Evolutionary conservation across 257 asterid species (phyloP).

Genomic region (Solanum tarapatanum): DNA sequence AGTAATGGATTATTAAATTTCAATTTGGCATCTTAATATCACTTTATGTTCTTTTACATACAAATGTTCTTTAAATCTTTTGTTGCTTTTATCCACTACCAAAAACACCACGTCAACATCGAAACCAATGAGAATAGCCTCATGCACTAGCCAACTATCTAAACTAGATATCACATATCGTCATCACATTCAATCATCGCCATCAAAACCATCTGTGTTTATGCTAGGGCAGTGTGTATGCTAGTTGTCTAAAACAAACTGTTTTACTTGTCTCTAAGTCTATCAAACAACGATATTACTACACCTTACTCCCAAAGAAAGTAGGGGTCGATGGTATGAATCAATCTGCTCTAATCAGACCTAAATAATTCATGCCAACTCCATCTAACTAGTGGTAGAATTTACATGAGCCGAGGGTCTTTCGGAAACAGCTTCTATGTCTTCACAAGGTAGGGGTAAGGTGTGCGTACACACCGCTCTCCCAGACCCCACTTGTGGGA

Average conservation of each 20-base stretch:
- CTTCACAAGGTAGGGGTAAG: not conserved
- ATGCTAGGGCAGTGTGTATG: not conserved
- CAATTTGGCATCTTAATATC: not conserved
- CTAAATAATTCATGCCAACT: not conserved
- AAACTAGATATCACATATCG: not conserved
- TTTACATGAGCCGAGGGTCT: not conserved
- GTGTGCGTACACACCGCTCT: not conserved
- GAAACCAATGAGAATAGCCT: not conserved
- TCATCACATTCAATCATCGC: not conserved
- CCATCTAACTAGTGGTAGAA: not conserved
- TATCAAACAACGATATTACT: not conserved
- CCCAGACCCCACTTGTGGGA: not conserved
- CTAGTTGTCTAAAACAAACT: not conserved
- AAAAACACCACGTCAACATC: not conserved
- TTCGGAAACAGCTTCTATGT: not conserved
- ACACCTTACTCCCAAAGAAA: not conserved
- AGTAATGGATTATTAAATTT: not conserved
- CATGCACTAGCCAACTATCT: not conserved
- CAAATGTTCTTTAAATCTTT: not conserved
- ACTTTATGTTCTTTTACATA: not conserved
- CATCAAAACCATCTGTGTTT: not conserved
- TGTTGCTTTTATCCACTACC: not conserved
- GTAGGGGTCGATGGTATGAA: not conserved
- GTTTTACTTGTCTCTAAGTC: not conserved
- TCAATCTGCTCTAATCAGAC: not conserved